These are phyloP conservation scores for California macrophylla DNA, from an alignment of 441 rosid species.

Conservation along the genomic window DNA sequence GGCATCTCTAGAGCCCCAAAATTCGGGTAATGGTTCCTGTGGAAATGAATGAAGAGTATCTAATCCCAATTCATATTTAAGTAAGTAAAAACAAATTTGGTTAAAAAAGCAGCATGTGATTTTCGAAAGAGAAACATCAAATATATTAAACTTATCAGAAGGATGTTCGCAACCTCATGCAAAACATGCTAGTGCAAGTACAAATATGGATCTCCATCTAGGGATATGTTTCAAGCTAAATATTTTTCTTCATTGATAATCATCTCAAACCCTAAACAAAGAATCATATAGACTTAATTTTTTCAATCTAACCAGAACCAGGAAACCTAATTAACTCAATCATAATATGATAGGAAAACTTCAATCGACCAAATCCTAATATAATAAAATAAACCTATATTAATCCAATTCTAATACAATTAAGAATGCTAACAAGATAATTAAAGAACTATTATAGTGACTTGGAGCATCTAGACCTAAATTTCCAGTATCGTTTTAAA, in stretches of 20 bases:
- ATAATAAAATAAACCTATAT: no score
- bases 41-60: slow-evolving; percentile 18
- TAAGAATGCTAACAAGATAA: no score
- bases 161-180: background rate
- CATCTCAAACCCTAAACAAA: no score
- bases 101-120: background rate
- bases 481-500: background rate
- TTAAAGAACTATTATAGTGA: background rate
- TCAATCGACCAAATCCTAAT: no score
- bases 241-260: no score
- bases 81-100: background rate
- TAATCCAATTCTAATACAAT: no score
- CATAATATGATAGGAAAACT: no score
- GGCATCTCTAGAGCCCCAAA: slow-evolving; percentile 44
- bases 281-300: no score
- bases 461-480: background rate
- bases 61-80: slow-evolving; percentile 9
- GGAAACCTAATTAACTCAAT: no score
- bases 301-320: no score
- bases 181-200: background rate
- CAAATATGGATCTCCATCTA: no score
- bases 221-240: no score
- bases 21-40: slow-evolving; percentile 54
- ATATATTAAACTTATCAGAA: background rate
- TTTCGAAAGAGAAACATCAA: background rate